phyloP scores from a whole-genome alignment of 495 filamentous ascomycete species.

The Darksidea phi region DNA sequence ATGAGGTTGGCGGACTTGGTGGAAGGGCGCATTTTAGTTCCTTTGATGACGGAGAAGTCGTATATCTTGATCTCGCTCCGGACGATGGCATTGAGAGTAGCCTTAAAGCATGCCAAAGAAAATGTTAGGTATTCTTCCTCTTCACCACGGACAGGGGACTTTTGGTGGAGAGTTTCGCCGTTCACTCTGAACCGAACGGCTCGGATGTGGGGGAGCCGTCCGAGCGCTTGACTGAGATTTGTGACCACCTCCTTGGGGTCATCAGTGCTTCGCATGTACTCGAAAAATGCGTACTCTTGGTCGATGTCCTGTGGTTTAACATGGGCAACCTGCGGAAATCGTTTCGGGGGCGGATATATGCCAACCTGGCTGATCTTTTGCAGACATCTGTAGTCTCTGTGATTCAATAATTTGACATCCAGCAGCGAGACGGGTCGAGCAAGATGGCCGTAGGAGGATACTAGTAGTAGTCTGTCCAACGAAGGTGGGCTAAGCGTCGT shows the following conservation, averaged over 20 bases:
- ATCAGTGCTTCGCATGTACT: not conserved
- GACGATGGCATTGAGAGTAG: not conserved
- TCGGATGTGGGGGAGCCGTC: not conserved
- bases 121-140: not conserved
- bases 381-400: not conserved
- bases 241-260: not conserved
- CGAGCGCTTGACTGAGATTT: not conserved
- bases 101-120: not conserved
- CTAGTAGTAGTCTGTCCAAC: not conserved
- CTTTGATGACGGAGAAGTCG: not conserved
- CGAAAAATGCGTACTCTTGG: not conserved
- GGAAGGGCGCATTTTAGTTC: not conserved
- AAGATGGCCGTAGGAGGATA: not conserved
- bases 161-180: not conserved
- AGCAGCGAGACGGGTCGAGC: not conserved
- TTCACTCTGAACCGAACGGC: not conserved
- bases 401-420: not conserved
- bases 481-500: not conserved
- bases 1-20: not conserved
- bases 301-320: not conserved
- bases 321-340: not conserved
- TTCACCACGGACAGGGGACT: not conserved
- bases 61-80: not conserved
- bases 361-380: not conserved
- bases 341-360: not conserved